phyloP scores from a whole-genome alignment of 176 grass and related monocot genomes.

The Musa acuminata region DNA sequence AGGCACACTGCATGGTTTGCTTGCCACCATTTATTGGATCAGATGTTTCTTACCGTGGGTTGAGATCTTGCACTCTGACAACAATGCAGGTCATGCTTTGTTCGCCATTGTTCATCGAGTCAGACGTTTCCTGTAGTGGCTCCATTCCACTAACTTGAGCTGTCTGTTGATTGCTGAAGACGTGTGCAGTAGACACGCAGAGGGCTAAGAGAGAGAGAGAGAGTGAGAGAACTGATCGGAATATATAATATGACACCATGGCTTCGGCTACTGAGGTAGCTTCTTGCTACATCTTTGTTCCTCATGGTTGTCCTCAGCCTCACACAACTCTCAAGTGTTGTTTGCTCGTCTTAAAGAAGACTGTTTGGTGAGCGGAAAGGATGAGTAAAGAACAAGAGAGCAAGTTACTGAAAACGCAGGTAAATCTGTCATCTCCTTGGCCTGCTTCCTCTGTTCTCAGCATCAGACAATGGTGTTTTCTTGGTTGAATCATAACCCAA shows the following conservation, averaged over 20 bases:
- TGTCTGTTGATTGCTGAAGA: neutral
- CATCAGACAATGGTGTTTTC: too few relatives aligned
- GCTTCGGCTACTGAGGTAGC: neutral
- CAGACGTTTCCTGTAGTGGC: neutral
- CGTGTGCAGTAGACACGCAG: too few relatives aligned
- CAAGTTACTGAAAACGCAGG: neutral
- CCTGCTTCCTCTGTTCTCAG: neutral
- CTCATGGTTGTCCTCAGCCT: neutral
- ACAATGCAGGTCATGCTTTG: neutral
- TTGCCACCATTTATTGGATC: neutral
- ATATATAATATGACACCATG: neutral
- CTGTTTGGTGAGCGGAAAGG: neutral
- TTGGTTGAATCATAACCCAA: neutral
- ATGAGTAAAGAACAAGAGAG: conserved; percentile 14
- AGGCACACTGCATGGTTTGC: neutral
- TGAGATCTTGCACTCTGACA: neutral
- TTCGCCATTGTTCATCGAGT: neutral
- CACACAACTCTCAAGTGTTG: neutral
- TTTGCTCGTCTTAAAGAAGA: neutral
- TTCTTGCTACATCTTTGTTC: neutral
- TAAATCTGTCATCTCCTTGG: neutral
- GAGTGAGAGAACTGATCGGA: too few relatives aligned
- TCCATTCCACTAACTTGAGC: neutral
- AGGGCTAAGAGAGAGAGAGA: too few relatives aligned
- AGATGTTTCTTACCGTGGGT: conserved; percentile 3